Conservation (phyloP, 106 monocot genomes). For the Acorus gramineus region DNA sequence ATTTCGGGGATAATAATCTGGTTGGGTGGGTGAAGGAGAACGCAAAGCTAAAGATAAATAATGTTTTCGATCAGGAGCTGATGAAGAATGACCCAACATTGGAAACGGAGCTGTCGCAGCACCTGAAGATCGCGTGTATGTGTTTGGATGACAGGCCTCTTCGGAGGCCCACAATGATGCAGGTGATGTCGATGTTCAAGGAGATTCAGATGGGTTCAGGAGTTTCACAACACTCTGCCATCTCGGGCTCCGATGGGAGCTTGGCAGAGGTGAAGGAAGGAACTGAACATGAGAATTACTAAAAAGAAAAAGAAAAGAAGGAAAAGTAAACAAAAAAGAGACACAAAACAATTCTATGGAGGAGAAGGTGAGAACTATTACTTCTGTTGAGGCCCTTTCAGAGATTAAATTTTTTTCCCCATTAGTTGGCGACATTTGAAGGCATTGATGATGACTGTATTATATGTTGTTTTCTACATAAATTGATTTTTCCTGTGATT, state of each 20-base stretch:
- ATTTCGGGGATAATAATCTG: conserved; percentile 83
- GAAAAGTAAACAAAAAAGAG: too few relatives aligned
- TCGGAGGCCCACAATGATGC: conserved; percentile 72
- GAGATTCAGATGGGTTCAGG: conserved; percentile 62
- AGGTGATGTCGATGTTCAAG: conserved; percentile 91
- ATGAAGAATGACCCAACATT: conserved; percentile 35
- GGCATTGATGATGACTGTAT: too few relatives aligned
- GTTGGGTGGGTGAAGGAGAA: conserved; percentile 94
- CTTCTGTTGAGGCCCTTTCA: too few relatives aligned
- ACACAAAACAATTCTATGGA: too few relatives aligned
- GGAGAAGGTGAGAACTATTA: too few relatives aligned
- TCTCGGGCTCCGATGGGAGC: conserved; percentile 18
- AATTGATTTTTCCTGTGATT: too few relatives aligned
- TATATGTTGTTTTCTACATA: too few relatives aligned
- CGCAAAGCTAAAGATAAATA: conserved; percentile 34
- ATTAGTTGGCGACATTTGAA: too few relatives aligned
- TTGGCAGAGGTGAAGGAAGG: conserved; percentile 18
- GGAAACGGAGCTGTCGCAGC: conserved; percentile 59
- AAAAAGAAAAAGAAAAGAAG: too few relatives aligned
- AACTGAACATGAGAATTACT: too few relatives aligned
- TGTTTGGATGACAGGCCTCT: conserved; percentile 68
- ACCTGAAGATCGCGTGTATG: conserved; percentile 72
- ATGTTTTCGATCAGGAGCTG: conserved; percentile 63
- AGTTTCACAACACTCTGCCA: conserved; percentile 9
- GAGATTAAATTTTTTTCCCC: too few relatives aligned